A percentile compares a stretch with the other conserved stretches of the same genome.
Conservation (phyloP, 495 filamentous ascomycete genomes). For the Podospora australis region DNA sequence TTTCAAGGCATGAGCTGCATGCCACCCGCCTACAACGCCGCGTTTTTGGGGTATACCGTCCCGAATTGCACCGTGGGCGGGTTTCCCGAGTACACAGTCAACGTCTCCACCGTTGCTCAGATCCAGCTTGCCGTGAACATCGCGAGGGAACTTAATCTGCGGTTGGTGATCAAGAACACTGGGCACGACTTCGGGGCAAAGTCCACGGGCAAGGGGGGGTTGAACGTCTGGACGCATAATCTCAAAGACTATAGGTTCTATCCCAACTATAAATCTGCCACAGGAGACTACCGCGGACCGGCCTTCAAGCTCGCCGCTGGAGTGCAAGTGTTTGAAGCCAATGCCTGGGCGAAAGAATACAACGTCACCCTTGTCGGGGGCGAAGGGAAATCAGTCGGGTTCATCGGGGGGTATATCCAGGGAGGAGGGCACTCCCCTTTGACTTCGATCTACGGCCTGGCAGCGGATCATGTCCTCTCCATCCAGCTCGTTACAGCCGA, state of each 20-base stretch:
- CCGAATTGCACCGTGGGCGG: constrained; percentile 43
- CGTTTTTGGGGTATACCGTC: constrained; percentile 42
- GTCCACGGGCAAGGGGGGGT: constrained; percentile 43
- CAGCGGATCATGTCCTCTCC: constrained; percentile 42
- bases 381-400: constrained; percentile 25
- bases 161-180: constrained; percentile 48
- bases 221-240: constrained; percentile 56
- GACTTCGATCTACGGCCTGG: constrained; percentile 39
- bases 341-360: constrained; percentile 22
- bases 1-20: constrained; percentile 37
- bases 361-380: constrained; percentile 38
- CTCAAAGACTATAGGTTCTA: constrained; percentile 40
- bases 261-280: constrained; percentile 31
- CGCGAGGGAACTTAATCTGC: not conserved
- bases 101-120: constrained; percentile 48
- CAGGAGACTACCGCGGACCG: constrained; percentile 28
- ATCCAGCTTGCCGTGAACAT: not conserved
- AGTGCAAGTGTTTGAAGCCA: constrained; percentile 35
- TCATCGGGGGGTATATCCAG: constrained; percentile 40
- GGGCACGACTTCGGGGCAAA: constrained; percentile 60
- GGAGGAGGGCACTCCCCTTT: constrained; percentile 42
- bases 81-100: constrained; percentile 41
- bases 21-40: constrained; percentile 30
- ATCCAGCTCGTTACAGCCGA: constrained; percentile 43
- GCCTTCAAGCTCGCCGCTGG: constrained; percentile 40